Evolutionary conservation across 2,329 filamentous ascomycete species (phyloP).

Genomic region (Clonostachys sp.): DNA sequence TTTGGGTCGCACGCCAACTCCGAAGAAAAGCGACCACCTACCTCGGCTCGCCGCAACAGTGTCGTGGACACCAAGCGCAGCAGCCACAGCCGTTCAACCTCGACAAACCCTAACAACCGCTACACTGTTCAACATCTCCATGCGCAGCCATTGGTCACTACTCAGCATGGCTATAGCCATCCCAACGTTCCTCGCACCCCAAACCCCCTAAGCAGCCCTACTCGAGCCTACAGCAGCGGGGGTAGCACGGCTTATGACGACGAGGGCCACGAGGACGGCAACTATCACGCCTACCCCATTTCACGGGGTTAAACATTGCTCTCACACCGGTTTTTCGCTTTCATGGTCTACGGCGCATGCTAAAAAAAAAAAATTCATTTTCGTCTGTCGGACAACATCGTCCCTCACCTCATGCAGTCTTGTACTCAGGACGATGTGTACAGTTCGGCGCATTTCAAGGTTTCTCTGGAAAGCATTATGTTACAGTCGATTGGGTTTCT

Average conservation of each 20-base stretch:
- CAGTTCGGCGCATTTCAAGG: no score
- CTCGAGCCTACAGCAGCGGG: constrained; percentile 11
- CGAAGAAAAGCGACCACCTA: constrained; percentile 17
- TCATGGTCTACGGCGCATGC: background rate
- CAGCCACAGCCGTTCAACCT: constrained; percentile 17
- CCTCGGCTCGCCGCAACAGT: constrained; percentile 19
- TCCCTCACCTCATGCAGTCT: background rate
- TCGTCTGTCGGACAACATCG: background rate
- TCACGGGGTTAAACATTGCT: background rate
- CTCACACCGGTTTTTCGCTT: background rate
- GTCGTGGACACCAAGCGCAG: constrained; percentile 26
- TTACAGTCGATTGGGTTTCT: no score
- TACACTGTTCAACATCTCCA: constrained; percentile 7
- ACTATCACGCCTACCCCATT: constrained; percentile 28
- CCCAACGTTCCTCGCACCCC: constrained; percentile 20
- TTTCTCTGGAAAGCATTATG: no score
- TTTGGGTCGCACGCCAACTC: constrained; percentile 10
- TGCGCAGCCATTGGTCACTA: background rate
- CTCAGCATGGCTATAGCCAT: background rate
- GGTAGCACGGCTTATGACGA: constrained; percentile 13
- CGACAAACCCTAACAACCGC: constrained; percentile 10
- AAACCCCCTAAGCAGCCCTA: constrained; percentile 11
- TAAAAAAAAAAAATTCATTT: background rate
- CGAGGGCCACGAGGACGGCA: constrained; percentile 23
- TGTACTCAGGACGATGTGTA: no score